phyloP scores from a whole-genome alignment of 805 yeast species.

The Ascoidea rubescens region DNA sequence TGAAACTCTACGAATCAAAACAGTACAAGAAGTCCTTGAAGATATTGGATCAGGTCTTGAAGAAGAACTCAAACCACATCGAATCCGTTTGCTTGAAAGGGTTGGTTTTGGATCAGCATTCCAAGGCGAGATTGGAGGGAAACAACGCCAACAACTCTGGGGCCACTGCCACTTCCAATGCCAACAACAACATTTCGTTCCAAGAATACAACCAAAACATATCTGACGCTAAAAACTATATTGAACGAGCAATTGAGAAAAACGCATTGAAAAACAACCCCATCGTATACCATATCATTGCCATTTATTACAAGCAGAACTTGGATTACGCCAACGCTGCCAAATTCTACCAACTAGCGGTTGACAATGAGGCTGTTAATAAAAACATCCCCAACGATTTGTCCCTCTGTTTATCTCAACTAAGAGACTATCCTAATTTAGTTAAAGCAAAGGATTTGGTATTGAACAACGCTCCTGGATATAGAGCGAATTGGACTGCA shows the following conservation, averaged over 20 bases:
- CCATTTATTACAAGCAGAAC: slow-evolving; percentile 62
- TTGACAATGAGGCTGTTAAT: slow-evolving; percentile 68
- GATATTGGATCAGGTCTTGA: slow-evolving; percentile 57
- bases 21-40: slow-evolving; percentile 81
- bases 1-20: slow-evolving; percentile 69
- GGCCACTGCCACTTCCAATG: neutral
- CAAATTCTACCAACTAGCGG: slow-evolving; percentile 60
- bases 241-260: slow-evolving; percentile 25
- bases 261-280: slow-evolving; percentile 44
- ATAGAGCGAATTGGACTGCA: slow-evolving; percentile 83
- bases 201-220: slow-evolving; percentile 32
- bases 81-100: slow-evolving; percentile 83
- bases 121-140: neutral
- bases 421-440: slow-evolving; percentile 55
- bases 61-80: slow-evolving; percentile 62
- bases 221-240: slow-evolving; percentile 1
- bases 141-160: neutral
- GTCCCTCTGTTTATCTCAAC: slow-evolving; percentile 65
- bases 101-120: slow-evolving; percentile 34
- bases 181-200: slow-evolving; percentile 21
- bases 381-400: slow-evolving; percentile 72
- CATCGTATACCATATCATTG: slow-evolving; percentile 73
- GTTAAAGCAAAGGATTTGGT: slow-evolving; percentile 50
- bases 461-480: slow-evolving; percentile 65
- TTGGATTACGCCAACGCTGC: slow-evolving; percentile 66